A percentile compares a stretch with the other conserved stretches of the same genome.
phyloP scores from a whole-genome alignment of 2,329 filamentous ascomycete genomes.

The Fusarium goolgardi region DNA sequence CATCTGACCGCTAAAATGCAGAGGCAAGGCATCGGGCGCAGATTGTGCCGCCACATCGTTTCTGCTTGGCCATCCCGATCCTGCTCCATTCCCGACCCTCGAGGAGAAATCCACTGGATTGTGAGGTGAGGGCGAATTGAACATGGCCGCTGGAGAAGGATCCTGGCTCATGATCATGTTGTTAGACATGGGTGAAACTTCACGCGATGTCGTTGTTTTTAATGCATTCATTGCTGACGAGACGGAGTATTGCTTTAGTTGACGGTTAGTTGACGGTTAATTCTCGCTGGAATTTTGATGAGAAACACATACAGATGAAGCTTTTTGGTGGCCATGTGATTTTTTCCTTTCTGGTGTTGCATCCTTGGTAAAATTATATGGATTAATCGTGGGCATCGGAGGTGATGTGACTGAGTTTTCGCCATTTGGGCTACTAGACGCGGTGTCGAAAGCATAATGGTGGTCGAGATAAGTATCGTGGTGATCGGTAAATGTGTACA shows the following conservation, averaged over 20 bases:
- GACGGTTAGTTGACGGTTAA: conserved; percentile 37
- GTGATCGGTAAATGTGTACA: conserved; percentile 51
- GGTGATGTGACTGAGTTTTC: conserved; percentile 56
- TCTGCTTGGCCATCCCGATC: conserved; percentile 52
- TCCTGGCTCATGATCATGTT: conserved; percentile 63
- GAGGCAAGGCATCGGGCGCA: conserved; percentile 42
- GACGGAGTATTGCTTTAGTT: conserved; percentile 61
- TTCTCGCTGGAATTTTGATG: conserved; percentile 17
- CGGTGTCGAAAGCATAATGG: conserved; percentile 69
- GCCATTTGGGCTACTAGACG: conserved; percentile 64
- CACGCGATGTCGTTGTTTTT: conserved; percentile 61
- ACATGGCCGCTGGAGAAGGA: conserved; percentile 62
- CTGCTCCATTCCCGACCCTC: conserved; percentile 43
- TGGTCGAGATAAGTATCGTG: conserved; percentile 61
- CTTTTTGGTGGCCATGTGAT: conserved; percentile 46
- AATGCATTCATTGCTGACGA: conserved; percentile 63
- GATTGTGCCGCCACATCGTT: conserved; percentile 43
- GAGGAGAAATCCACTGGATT: conserved; percentile 56
- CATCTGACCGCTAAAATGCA: conserved; percentile 46
- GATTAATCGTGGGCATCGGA: conserved; percentile 56
- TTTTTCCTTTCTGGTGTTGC: conserved; percentile 43
- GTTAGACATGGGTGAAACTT: conserved; percentile 66
- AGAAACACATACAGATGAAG: conserved; percentile 54
- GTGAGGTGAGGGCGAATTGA: conserved; percentile 62
- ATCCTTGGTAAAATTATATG: conserved; percentile 49